Percentiles rank a stretch among this genome's conserved stretches.
Conservation (phyloP, 208 protist species). For the Crithidia expoeki region DNA sequence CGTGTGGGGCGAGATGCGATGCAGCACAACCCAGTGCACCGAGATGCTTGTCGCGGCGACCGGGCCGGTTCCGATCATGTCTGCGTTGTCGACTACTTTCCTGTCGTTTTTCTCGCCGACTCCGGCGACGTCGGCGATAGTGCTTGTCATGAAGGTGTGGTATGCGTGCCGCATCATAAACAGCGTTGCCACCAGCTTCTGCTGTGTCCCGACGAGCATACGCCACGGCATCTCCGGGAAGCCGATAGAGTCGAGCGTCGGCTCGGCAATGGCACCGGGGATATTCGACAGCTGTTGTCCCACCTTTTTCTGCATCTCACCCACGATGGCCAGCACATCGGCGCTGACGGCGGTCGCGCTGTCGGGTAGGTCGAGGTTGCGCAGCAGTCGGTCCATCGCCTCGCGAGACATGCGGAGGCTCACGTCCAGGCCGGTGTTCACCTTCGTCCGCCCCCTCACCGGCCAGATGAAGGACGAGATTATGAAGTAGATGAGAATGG, state of each 20-base stretch:
- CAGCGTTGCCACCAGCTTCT: constrained; percentile 64
- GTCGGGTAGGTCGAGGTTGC: constrained; percentile 86
- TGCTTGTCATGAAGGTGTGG: constrained; percentile 83
- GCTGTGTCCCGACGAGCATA: constrained; percentile 59
- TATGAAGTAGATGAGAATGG: constrained; percentile 87
- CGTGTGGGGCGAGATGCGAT: constrained; percentile 70
- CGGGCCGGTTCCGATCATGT: constrained; percentile 15
- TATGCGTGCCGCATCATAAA: constrained; percentile 86
- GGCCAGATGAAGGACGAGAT: constrained; percentile 84
- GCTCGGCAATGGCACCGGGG: constrained; percentile 59
- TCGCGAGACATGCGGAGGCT: constrained; percentile 77
- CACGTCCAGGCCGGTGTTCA: constrained; percentile 73
- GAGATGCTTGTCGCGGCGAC: constrained; percentile 48
- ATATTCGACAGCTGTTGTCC: constrained; percentile 50
- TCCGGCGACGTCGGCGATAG: constrained; percentile 26
- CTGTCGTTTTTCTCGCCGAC: not conserved
- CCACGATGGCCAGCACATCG: constrained; percentile 49
- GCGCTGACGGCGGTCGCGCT: constrained; percentile 60
- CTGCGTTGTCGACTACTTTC: constrained; percentile 13
- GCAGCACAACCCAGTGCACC: constrained; percentile 88
- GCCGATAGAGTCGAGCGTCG: constrained; percentile 79
- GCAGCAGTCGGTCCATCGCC: constrained; percentile 63
- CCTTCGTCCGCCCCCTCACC: constrained; percentile 69
- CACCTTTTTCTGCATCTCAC: constrained; percentile 69
- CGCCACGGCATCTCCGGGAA: constrained; percentile 75